Base-by-base conservation (phyloP, 768 basidiomycete species). In the Ramaria sp. region DNA sequence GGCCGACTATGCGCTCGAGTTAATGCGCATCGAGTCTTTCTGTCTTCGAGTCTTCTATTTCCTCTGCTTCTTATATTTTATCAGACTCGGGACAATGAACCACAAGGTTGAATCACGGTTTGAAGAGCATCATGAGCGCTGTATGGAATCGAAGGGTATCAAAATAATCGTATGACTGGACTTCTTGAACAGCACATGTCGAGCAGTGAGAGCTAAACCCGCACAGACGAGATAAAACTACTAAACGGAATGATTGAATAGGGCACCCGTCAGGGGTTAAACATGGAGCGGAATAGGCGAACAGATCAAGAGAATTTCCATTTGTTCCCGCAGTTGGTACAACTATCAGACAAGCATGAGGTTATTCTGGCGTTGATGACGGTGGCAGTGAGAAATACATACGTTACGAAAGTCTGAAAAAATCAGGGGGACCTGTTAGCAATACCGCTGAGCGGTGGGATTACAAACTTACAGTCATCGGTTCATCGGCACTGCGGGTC, bases 401-500 rank as follows among this genome's bases (percentile, higher is more conserved):
- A 91, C 82, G 89, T 92, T 62, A 93, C 90, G 67, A 93, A 95
- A 19, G 92, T 94, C 85, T 89, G 66, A 34, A 33, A 42, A 51
- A 41, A 51, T 65, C 27, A 60, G 56, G 30, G 24, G 42, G 39
- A 13, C 17, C 5, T 37, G 34, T 37, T 7, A 37, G 34, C 4
- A 37, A 7, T 37, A 13, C 13, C 19, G 22, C 12, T 20, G 27
- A 38, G 13, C 19, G 24, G 17, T 17, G 24, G 19, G 34, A 34
- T 41, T 46, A 41, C 38, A 33, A 46, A 22, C 85, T 66, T 68
- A 89, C 87, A 2, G 95, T 97, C 94, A 98, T 97, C 22, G 95
- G 94, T 72, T 97, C 96, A 73, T 98, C 96, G 7, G 96, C 95
- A 66, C 90, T 92, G 55, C 96, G 80, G 7, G 96, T 99, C 68